Conservation (phyloP, 2,329 filamentous ascomycete genomes). For the Colletotrichum spinosum region DNA sequence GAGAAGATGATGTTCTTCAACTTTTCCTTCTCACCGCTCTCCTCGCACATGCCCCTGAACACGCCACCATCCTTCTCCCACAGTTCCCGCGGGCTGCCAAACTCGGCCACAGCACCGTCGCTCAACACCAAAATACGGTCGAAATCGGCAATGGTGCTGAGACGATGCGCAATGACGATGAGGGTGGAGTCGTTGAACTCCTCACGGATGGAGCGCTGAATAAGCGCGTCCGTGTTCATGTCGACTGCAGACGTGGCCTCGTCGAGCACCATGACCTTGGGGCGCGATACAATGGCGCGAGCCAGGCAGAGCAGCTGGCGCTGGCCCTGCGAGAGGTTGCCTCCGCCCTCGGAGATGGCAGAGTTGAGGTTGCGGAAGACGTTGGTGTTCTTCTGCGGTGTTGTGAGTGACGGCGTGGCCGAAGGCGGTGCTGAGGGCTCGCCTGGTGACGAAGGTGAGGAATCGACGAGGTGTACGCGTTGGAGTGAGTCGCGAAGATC, state of each 20-base stretch:
- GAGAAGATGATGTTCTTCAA: slow-evolving; percentile 58
- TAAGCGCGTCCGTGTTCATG: slow-evolving; percentile 79
- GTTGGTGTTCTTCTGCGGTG: slow-evolving; percentile 67
- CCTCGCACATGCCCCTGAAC: slow-evolving; percentile 73
- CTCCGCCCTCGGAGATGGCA: slow-evolving; percentile 76
- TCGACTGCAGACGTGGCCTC: slow-evolving; percentile 85
- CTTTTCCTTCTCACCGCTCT: slow-evolving; percentile 69
- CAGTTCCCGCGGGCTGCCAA: slow-evolving; percentile 72
- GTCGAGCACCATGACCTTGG: slow-evolving; percentile 83
- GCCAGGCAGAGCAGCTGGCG: slow-evolving; percentile 81
- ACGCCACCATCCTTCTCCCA: slow-evolving; percentile 64
- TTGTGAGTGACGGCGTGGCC: slow-evolving; percentile 42
- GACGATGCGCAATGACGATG: slow-evolving; percentile 70
- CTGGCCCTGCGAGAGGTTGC: slow-evolving; percentile 82
- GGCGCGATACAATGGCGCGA: slow-evolving; percentile 76
- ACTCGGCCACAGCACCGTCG: slow-evolving; percentile 76
- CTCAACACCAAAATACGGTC: slow-evolving; percentile 79
- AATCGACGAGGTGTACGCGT: slow-evolving; percentile 74
- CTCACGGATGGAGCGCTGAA: slow-evolving; percentile 78
- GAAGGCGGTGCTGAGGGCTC: slow-evolving; percentile 46
- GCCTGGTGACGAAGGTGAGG: slow-evolving; percentile 53
- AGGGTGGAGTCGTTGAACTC: slow-evolving; percentile 77
- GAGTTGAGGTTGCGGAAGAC: slow-evolving; percentile 73
- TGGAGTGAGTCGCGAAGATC: slow-evolving; percentile 77
- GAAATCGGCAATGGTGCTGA: slow-evolving; percentile 83